These are phyloP conservation scores for Anthracocystis panici-leucophaei DNA, from an alignment of 1,284 basidiomycete genomes.

Conservation along the genomic window DNA sequence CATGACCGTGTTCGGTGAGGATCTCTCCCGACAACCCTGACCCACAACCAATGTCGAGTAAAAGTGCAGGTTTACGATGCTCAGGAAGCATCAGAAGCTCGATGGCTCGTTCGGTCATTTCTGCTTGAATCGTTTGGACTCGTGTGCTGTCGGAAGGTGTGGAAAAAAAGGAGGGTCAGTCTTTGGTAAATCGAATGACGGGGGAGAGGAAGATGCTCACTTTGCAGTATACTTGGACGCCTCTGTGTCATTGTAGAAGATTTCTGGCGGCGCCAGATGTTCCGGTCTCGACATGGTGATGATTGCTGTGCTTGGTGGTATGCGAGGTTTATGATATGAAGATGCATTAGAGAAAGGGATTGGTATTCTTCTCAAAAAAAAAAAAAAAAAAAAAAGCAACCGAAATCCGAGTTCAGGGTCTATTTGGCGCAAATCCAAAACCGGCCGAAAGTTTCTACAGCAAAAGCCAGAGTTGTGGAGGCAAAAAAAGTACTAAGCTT, in stretches of 20 bases:
- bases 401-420: constrained; percentile 32
- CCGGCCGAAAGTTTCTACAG: constrained; percentile 13
- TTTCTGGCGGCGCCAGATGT: constrained; percentile 93
- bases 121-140: constrained; percentile 94
- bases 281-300: constrained; percentile 90
- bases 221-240: constrained; percentile 97
- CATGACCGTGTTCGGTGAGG: constrained; percentile 90
- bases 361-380: constrained; percentile 43
- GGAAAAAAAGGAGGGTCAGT: not conserved
- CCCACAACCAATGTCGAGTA: constrained; percentile 97
- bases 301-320: not conserved
- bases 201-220: constrained; percentile 72
- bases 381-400: not conserved
- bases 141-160: constrained; percentile 73
- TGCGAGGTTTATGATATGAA: not conserved
- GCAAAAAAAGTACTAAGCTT: constrained; percentile 4
- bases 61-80: constrained; percentile 70
- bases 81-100: constrained; percentile 86
- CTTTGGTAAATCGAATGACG: not conserved
- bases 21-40: constrained; percentile 98
- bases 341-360: no score
- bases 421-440: not conserved
- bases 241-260: constrained; percentile 96
- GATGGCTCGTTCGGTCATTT: constrained; percentile 96
- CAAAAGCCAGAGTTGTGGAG: constrained; percentile 19